phyloP scores from a whole-genome alignment of 1,139 yeast genomes.

The Nakaseomyces kungkrabaensis region DNA sequence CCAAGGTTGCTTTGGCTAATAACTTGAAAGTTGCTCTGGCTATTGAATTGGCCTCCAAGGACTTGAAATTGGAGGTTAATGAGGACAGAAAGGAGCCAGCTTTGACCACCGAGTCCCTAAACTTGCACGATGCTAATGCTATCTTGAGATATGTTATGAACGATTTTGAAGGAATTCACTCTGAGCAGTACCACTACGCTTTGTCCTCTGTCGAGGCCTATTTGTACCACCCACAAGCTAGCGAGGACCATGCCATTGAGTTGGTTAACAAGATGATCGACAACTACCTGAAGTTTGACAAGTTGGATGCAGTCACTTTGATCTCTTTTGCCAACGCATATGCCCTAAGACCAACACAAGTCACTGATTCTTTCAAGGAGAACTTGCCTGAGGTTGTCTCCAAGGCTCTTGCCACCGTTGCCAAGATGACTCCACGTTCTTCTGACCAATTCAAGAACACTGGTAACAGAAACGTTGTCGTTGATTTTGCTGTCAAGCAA shows the following conservation, averaged over 20 bases:
- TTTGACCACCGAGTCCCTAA: constrained; percentile 32
- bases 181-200: constrained; percentile 33
- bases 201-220: constrained; percentile 28
- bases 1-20: constrained; percentile 37
- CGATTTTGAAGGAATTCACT: constrained; percentile 33
- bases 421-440: constrained; percentile 27
- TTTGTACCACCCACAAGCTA: constrained; percentile 11
- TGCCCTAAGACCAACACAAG: constrained; percentile 26
- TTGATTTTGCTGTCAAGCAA: constrained; percentile 33
- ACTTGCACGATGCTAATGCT: constrained; percentile 68
- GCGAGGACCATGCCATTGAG: constrained; percentile 17
- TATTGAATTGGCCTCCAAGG: constrained; percentile 19
- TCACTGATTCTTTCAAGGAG: constrained; percentile 17
- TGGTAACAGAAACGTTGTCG: constrained; percentile 42
- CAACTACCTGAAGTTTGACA: constrained; percentile 18
- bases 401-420: constrained; percentile 33
- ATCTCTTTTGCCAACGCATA: constrained; percentile 31
- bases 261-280: constrained; percentile 31
- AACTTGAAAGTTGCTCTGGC: constrained; percentile 58
- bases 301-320: constrained; percentile 27
- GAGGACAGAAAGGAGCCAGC: constrained; percentile 25
- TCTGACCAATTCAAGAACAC: constrained; percentile 42
- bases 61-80: constrained; percentile 25
- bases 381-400: constrained; percentile 35
- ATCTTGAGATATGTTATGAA: constrained; percentile 60